Evolutionary conservation across 306 rosid genomes (phyloP).

Genomic region (Rosa multiflora): DNA sequence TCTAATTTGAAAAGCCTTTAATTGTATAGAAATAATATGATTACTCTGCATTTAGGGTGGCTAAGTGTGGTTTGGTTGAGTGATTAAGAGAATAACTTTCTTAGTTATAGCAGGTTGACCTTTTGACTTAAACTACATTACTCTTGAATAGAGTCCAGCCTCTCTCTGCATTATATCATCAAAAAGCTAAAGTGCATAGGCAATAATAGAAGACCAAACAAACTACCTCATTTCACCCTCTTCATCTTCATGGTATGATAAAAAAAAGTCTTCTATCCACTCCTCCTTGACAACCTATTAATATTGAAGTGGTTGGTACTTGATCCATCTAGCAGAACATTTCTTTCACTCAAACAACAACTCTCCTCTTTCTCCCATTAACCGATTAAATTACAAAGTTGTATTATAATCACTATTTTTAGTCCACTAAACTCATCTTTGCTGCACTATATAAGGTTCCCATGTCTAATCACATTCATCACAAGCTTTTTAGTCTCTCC

Average conservation of each 20-base stretch:
- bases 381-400: not conserved
- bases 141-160: not conserved
- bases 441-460: slow-evolving; percentile 7
- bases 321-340: slow-evolving; percentile 13
- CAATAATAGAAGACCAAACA: not conserved
- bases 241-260: not conserved
- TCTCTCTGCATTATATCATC: slow-evolving; percentile 15
- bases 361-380: slow-evolving; percentile 13
- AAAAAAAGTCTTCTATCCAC: not conserved
- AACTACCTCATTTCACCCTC: slow-evolving; percentile 8
- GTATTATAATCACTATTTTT: not conserved
- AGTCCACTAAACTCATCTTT: slow-evolving; percentile 1
- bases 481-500: slow-evolving; percentile 17
- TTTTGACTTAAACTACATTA: slow-evolving; percentile 4
- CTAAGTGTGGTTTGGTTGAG: slow-evolving; percentile 49
- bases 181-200: slow-evolving; percentile 1
- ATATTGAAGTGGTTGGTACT: slow-evolving; percentile 20
- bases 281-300: slow-evolving; percentile 2
- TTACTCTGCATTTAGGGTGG: slow-evolving; percentile 32
- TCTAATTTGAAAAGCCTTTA: not conserved
- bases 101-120: not conserved
- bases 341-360: not conserved
- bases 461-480: slow-evolving; percentile 7
- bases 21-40: not conserved
- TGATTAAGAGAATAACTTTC: slow-evolving; percentile 25